These are phyloP conservation scores for Lasiosphaeria miniovina DNA, from an alignment of 495 filamentous ascomycete species.

Conservation along the genomic window DNA sequence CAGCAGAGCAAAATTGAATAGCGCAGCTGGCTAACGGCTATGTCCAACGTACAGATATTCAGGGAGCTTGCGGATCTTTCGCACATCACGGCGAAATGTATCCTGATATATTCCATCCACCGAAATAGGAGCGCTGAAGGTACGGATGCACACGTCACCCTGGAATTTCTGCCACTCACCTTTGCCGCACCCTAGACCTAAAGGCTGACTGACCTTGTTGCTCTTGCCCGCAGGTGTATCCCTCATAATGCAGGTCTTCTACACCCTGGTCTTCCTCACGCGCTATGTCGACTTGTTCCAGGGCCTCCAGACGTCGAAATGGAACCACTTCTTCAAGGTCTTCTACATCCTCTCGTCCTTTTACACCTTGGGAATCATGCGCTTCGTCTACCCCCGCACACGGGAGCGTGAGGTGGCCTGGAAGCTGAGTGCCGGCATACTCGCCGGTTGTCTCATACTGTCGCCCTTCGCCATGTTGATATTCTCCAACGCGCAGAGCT, in stretches of 20 bases:
- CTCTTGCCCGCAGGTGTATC: conserved; percentile 66
- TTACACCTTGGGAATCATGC: conserved; percentile 86
- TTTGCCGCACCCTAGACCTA: not conserved
- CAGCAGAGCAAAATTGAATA: not conserved
- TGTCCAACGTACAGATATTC: conserved; percentile 52
- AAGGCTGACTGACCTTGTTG: conserved; percentile 19
- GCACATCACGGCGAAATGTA: conserved; percentile 80
- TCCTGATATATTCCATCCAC: conserved; percentile 90
- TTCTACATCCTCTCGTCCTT: conserved; percentile 83
- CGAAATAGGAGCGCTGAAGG: conserved; percentile 85
- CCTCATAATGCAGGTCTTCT: conserved; percentile 89
- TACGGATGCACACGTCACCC: conserved; percentile 31
- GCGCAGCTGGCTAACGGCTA: too few species aligned
- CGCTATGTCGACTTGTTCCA: conserved; percentile 84
- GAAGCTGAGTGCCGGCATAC: conserved; percentile 69
- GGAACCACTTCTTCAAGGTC: conserved; percentile 77
- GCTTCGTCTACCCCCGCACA: conserved; percentile 79
- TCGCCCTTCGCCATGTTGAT: conserved; percentile 67
- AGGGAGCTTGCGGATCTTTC: conserved; percentile 77
- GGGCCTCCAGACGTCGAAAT: conserved; percentile 32
- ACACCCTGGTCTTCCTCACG: conserved; percentile 78
- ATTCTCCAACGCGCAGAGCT: conserved; percentile 45
- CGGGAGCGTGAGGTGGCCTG: conserved; percentile 87
- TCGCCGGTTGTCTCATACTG: conserved; percentile 55
- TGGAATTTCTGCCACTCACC: not conserved